Evolutionary conservation across 1,139 yeast species (phyloP).

Genomic region (Eremothecium sinecaudum): DNA sequence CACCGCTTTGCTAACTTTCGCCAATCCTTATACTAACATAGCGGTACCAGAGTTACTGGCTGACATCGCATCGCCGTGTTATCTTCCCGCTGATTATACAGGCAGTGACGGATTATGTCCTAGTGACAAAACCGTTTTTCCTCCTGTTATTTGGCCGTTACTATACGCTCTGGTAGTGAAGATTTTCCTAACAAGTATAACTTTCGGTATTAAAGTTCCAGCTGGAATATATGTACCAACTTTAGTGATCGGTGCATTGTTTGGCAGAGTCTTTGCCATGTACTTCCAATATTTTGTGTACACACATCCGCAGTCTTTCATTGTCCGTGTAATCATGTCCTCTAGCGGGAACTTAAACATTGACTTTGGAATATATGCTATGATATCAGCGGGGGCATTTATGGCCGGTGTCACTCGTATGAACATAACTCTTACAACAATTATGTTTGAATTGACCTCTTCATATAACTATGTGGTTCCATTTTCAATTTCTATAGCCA

Average conservation of each 20-base stretch:
- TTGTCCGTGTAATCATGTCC: constrained; percentile 10
- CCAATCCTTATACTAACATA: constrained; percentile 46
- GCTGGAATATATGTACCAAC: constrained; percentile 63
- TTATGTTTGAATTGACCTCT: constrained; percentile 52
- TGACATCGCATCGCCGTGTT: constrained; percentile 47
- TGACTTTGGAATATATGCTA: constrained; percentile 55
- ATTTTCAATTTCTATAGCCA: constrained; percentile 47
- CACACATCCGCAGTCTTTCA: constrained; percentile 10
- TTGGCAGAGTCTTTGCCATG: constrained; percentile 49
- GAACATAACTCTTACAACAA: constrained; percentile 54
- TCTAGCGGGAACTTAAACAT: constrained; percentile 29
- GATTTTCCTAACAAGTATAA: constrained; percentile 40
- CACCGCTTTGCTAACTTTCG: constrained; percentile 44
- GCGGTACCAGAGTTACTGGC: constrained; percentile 46
- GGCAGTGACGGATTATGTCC: constrained; percentile 39
- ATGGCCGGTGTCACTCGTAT: constrained; percentile 63
- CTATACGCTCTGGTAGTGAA: constrained; percentile 41
- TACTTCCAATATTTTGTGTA: constrained; percentile 35
- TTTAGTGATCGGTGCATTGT: constrained; percentile 59
- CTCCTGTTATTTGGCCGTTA: constrained; percentile 34
- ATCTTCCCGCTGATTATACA: constrained; percentile 14
- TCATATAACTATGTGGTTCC: constrained; percentile 54
- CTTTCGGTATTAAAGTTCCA: constrained; percentile 56
- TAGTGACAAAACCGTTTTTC: constrained; percentile 26
- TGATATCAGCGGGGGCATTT: constrained; percentile 60